phyloP scores from a whole-genome alignment of 1,139 yeast species.

The Spencermartinsiella ligniputridi region DNA sequence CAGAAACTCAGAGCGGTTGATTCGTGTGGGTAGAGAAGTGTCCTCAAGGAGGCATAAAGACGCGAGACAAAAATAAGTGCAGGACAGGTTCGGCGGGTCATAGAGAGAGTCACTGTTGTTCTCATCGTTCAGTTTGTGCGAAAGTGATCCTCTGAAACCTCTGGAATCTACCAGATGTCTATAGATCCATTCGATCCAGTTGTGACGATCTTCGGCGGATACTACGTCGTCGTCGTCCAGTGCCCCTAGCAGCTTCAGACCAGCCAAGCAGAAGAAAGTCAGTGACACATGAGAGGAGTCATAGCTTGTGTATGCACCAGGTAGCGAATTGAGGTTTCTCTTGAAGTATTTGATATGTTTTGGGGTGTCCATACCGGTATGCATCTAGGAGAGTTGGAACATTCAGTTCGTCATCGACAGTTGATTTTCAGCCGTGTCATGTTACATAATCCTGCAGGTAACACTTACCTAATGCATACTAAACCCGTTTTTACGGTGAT shows the following conservation, averaged over 20 bases:
- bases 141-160: conserved; percentile 55
- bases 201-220: conserved; percentile 27
- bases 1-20: conserved; percentile 48
- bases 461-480: no score
- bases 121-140: conserved; percentile 33
- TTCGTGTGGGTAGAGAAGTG: conserved; percentile 32
- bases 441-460: no score
- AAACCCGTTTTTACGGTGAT: no score
- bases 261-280: conserved; percentile 62
- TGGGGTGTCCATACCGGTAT: not conserved
- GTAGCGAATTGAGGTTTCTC: conserved; percentile 34
- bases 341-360: conserved; percentile 29
- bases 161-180: conserved; percentile 41
- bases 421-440: no score
- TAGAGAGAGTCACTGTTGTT: conserved; percentile 18
- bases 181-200: conserved; percentile 47
- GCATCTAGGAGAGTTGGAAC: no score
- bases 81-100: conserved; percentile 60
- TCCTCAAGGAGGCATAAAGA: conserved; percentile 46
- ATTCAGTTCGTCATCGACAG: no score
- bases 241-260: conserved; percentile 49
- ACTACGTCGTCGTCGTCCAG: conserved; percentile 34
- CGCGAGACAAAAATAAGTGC: conserved; percentile 47
- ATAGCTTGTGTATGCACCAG: conserved; percentile 29
- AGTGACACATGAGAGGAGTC: conserved; percentile 66